Percentiles rank a stretch among this genome's conserved stretches.
phyloP scores from a whole-genome alignment of 352 stramenopile genomes.

The Globisporangium yorkense region DNA sequence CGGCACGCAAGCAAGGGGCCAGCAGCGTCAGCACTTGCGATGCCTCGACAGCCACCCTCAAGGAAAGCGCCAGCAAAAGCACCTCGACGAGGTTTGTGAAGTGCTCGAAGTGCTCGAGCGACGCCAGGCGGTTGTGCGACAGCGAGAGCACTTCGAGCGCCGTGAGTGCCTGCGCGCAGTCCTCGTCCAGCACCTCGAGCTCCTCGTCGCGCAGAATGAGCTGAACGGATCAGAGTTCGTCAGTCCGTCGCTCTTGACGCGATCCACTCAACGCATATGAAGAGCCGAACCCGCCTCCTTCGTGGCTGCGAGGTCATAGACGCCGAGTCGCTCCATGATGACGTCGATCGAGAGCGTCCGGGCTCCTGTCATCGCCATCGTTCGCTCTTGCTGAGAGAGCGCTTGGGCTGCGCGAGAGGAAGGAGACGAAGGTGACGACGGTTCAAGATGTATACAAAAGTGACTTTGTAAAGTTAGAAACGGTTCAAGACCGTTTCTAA shows the following conservation, averaged over 20 bases:
- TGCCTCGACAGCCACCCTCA: not conserved
- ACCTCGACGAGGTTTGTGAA: conserved; percentile 75
- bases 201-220: conserved; percentile 70
- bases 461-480: too few relatives aligned
- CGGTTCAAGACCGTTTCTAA: too few relatives aligned
- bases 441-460: not conserved
- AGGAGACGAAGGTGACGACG: not conserved
- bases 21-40: not conserved
- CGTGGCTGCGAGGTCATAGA: conserved; percentile 53
- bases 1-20: too few relatives aligned
- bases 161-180: conserved; percentile 47
- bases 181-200: conserved; percentile 35
- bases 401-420: not conserved
- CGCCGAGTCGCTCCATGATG: conserved; percentile 44
- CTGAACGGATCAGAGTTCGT: conserved; percentile 14
- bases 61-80: not conserved
- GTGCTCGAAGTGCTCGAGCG: conserved; percentile 57
- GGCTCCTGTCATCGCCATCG: not conserved
- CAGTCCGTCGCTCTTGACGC: not conserved
- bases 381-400: not conserved
- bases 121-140: conserved; percentile 67
- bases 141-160: conserved; percentile 77
- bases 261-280: not conserved
- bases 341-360: conserved; percentile 37
- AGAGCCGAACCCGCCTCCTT: conserved; percentile 41